Percentiles rank a stretch among this genome's conserved stretches.
phyloP scores from a whole-genome alignment of 768 basidiomycete species.

The Russula griseocarnosa region DNA sequence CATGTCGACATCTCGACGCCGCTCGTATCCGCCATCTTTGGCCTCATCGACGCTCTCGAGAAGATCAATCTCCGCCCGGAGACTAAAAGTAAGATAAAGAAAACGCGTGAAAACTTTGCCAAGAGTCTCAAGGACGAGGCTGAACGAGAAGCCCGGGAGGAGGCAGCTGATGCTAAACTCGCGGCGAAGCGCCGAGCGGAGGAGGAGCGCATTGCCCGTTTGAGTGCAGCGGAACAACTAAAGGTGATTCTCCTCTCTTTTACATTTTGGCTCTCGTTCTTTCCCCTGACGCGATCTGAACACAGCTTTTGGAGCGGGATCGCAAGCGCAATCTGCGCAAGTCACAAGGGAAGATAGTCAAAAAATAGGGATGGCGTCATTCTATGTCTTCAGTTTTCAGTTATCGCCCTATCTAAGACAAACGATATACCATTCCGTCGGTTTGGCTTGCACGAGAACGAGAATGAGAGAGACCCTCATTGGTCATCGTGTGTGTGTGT shows the following conservation, averaged over 20 bases:
- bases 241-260: conserved; percentile 47
- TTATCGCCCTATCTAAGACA: conserved; percentile 7
- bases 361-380: conserved; percentile 37
- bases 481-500: not conserved
- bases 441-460: not conserved
- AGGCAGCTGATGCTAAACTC: conserved; percentile 65
- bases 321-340: conserved; percentile 69
- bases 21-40: conserved; percentile 66
- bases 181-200: conserved; percentile 70
- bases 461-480: too few species aligned
- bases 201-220: conserved; percentile 65
- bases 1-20: conserved; percentile 49
- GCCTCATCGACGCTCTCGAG: conserved; percentile 65
- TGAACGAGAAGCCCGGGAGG: conserved; percentile 64
- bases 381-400: not conserved
- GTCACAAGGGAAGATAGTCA: conserved; percentile 59
- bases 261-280: conserved; percentile 9
- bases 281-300: not conserved
- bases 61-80: conserved; percentile 65
- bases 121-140: conserved; percentile 64
- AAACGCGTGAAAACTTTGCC: conserved; percentile 66
- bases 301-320: conserved; percentile 66
- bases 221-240: conserved; percentile 77
- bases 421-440: not conserved
- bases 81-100: conserved; percentile 72